Evolutionary conservation across 805 yeast genomes (phyloP).

Genomic region (Lipomyces starkeyi): DNA sequence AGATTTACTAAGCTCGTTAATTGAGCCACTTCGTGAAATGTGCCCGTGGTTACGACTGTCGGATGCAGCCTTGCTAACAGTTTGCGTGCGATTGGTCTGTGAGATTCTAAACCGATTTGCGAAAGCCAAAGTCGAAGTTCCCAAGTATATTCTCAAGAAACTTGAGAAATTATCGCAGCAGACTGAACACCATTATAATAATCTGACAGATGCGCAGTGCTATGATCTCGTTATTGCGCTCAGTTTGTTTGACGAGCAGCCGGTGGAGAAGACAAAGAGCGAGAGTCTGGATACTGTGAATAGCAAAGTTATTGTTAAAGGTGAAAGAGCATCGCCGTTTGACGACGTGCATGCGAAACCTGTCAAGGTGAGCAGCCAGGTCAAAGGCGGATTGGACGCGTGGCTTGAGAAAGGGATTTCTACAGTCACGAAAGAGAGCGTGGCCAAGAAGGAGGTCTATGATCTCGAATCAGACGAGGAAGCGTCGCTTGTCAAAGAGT

Average conservation of each 20-base stretch:
- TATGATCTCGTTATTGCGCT: conserved; percentile 56
- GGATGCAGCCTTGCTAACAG: conserved; percentile 71
- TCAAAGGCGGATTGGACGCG: conserved; percentile 18
- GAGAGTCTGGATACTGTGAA: not conserved
- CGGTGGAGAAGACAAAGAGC: not conserved
- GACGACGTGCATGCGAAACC: not conserved
- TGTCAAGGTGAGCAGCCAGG: not conserved
- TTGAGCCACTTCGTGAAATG: conserved; percentile 69
- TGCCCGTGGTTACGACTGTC: conserved; percentile 83
- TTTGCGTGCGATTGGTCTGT: conserved; percentile 75
- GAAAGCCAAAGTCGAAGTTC: conserved; percentile 59
- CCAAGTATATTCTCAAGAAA: conserved; percentile 58
- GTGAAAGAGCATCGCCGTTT: not conserved
- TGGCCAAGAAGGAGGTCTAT: not conserved
- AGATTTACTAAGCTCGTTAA: conserved; percentile 58
- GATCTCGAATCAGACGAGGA: conserved; percentile 33
- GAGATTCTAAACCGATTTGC: conserved; percentile 68
- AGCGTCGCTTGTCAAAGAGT: conserved; percentile 20
- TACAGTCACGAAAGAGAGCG: not conserved
- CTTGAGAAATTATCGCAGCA: conserved; percentile 50
- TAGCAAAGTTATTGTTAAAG: not conserved
- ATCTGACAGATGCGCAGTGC: conserved; percentile 69
- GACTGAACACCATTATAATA: conserved; percentile 69
- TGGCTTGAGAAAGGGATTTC: conserved; percentile 23
- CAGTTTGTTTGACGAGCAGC: conserved; percentile 17